A percentile compares a stretch with the other conserved stretches of the same genome.
Conservation (phyloP, 768 basidiomycete species). For the Panaeolus papilionaceus region DNA sequence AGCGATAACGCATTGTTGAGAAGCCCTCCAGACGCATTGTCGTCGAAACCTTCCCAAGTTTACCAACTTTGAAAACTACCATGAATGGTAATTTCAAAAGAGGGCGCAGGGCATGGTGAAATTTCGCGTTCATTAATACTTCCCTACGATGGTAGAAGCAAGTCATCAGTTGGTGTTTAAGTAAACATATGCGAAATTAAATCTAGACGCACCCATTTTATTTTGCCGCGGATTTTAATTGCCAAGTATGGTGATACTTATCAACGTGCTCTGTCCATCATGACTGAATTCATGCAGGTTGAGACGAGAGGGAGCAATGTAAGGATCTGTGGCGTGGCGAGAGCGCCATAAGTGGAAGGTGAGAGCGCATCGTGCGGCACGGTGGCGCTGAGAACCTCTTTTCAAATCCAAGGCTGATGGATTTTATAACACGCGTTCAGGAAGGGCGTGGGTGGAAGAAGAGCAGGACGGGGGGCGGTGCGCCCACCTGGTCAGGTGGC, state of each 20-base stretch:
- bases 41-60: conserved; percentile 5
- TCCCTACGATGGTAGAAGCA: conserved; percentile 6
- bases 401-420: conserved; percentile 7
- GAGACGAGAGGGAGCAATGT: conserved; percentile 4
- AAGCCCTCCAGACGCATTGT: conserved; percentile 14
- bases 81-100: conserved; percentile 5
- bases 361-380: conserved; percentile 7
- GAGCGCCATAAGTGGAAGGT: background rate
- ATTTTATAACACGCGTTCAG: conserved; percentile 5
- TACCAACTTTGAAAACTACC: background rate
- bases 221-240: conserved; percentile 9
- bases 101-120: conserved; percentile 5
- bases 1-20: conserved; percentile 18
- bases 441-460: conserved; percentile 11
- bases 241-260: conserved; percentile 14
- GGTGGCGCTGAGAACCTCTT: conserved; percentile 4
- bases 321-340: conserved; percentile 11
- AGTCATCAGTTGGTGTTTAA: conserved; percentile 2
- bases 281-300: conserved; percentile 12
- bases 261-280: conserved; percentile 7
- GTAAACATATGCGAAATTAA: conserved; percentile 13
- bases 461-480: conserved; percentile 6
- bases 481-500: conserved; percentile 5
- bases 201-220: conserved; percentile 8
- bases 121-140: conserved; percentile 1